phyloP scores from a whole-genome alignment of 257 asterid genomes.

The Paulownia fortunei region DNA sequence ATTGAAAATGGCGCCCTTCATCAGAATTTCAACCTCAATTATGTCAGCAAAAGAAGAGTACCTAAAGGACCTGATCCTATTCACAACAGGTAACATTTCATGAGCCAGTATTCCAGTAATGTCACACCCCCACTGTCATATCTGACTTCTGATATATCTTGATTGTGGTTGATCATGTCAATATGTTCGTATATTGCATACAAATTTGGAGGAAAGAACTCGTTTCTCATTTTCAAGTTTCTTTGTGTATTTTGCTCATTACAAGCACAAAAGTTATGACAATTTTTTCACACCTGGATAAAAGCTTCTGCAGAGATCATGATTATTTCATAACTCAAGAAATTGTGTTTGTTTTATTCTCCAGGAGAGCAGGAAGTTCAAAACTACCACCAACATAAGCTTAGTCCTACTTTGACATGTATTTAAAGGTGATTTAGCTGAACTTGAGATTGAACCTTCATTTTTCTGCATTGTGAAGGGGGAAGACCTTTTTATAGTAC shows the following conservation, averaged over 20 bases:
- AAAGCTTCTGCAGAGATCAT: too few relatives aligned
- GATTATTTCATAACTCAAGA: too few relatives aligned
- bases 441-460: neutral
- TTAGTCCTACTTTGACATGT: neutral
- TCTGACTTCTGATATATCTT: neutral
- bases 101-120: neutral
- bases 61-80: conserved; percentile 79
- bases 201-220: too few relatives aligned
- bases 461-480: neutral
- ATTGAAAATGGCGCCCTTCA: conserved; percentile 42
- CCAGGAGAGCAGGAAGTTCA: conserved; percentile 52
- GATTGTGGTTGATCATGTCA: too few relatives aligned
- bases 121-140: too few relatives aligned
- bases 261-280: too few relatives aligned
- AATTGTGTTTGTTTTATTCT: neutral
- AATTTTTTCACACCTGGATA: too few relatives aligned
- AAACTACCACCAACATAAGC: conserved; percentile 45
- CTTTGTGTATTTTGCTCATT: too few relatives aligned
- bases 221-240: too few relatives aligned
- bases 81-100: conserved; percentile 64
- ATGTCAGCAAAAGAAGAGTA: conserved; percentile 71
- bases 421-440: neutral
- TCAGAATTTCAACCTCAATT: conserved; percentile 36
- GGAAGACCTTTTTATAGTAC: too few relatives aligned
- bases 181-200: too few relatives aligned